Conservation (phyloP, 192 early-diverging fungal genomes). For the Hyaloraphidium curvatum region DNA sequence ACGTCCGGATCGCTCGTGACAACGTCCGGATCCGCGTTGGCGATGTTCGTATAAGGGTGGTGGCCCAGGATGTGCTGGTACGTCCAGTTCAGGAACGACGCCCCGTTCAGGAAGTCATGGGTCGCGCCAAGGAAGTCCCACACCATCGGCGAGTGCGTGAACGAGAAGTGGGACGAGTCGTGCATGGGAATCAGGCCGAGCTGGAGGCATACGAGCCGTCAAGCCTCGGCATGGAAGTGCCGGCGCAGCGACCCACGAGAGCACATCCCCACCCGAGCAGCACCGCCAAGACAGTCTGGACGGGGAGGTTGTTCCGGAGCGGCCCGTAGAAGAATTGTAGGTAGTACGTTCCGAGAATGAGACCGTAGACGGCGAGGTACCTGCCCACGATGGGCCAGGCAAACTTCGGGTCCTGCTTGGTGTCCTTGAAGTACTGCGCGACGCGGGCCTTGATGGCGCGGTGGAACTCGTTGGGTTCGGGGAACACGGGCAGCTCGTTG, state of each 20-base stretch:
- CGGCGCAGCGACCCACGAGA: background rate
- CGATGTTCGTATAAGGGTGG: conserved; percentile 37
- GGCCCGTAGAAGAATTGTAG: conserved; percentile 22
- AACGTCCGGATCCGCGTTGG: conserved; percentile 32
- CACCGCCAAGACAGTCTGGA: conserved; percentile 22
- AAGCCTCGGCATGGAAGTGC: background rate
- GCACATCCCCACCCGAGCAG: conserved; percentile 16
- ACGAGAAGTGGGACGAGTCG: conserved; percentile 32
- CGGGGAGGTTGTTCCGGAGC: conserved; percentile 21
- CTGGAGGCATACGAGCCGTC: background rate
- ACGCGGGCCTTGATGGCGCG: conserved; percentile 26
- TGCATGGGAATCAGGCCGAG: conserved; percentile 31
- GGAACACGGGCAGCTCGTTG: conserved; percentile 27
- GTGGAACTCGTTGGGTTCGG: conserved; percentile 25
- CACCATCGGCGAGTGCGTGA: conserved; percentile 26
- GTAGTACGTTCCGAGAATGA: conserved; percentile 19
- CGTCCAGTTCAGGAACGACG: conserved; percentile 31
- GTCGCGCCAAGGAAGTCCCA: conserved; percentile 32
- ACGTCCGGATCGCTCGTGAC: conserved; percentile 24
- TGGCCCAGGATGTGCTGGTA: conserved; percentile 38
- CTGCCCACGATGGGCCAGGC: conserved; percentile 20
- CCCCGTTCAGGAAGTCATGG: conserved; percentile 36
- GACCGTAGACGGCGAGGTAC: conserved; percentile 22
- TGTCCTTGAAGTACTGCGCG: conserved; percentile 21
- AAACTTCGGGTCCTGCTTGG: conserved; percentile 25